phyloP scores from a whole-genome alignment of 1,284 basidiomycete genomes.

The Sporisorium reilianum region DNA sequence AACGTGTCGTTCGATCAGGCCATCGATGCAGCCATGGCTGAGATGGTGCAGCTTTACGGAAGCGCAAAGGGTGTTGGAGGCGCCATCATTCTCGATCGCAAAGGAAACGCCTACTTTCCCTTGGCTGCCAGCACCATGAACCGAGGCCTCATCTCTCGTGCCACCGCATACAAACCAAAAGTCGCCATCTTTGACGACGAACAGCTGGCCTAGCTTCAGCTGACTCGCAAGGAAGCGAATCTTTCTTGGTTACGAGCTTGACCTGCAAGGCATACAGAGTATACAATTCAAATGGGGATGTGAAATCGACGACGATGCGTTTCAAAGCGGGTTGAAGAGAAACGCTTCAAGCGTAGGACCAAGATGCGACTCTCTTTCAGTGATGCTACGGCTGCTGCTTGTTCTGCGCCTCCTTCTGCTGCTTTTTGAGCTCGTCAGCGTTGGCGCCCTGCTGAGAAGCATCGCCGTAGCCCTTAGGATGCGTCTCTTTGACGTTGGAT shows the following conservation, averaged over 20 bases:
- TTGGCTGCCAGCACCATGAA: conserved; percentile 84
- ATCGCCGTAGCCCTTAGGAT: background rate
- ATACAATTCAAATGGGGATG: too few species aligned
- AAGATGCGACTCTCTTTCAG: too few species aligned
- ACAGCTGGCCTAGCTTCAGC: conserved; percentile 40
- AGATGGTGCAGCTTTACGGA: conserved; percentile 75
- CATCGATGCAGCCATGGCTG: conserved; percentile 74
- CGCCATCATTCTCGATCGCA: conserved; percentile 76
- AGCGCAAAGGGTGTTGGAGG: conserved; percentile 78
- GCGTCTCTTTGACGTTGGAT: background rate
- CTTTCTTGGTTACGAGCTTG: background rate
- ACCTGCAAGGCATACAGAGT: background rate
- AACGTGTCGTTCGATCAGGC: conserved; percentile 71
- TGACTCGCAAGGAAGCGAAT: background rate
- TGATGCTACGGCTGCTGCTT: background rate
- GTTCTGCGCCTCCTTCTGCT: conserved; percentile 9
- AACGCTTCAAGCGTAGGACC: too few species aligned
- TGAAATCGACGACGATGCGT: background rate
- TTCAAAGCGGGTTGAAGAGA: too few species aligned
- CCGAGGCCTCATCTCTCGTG: conserved; percentile 76
- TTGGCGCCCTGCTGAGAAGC: background rate
- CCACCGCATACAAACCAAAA: conserved; percentile 76
- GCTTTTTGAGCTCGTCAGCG: conserved; percentile 60
- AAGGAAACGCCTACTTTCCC: conserved; percentile 72
- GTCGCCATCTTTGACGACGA: conserved; percentile 84